Base-by-base conservation (phyloP, 768 basidiomycete genomes). In the Auriculariales sp. region DNA sequence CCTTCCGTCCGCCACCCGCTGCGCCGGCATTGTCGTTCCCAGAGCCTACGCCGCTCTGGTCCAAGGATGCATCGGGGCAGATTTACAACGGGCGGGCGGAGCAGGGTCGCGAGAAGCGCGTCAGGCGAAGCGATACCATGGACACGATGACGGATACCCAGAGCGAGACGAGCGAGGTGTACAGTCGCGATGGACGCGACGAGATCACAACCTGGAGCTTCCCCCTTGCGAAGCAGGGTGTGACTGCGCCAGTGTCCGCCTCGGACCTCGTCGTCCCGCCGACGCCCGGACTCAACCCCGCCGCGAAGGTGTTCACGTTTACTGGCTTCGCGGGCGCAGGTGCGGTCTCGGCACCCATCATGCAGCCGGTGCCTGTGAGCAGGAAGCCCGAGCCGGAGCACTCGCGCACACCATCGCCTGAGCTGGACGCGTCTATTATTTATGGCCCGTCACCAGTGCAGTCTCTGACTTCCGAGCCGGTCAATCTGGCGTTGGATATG, bases 91-190 rank as follows among this genome's bases (percentile, higher is more conserved):
- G 57, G 4, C 61, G 65, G 7, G 69, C 73, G 24, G 58, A 68
- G 3, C 85, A 90, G 64, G 88, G 88, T 15, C 71, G 87, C 49
- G 86, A 91, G 65, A 90, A 91, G 63, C 71, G 86, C 52, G 19
- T 44, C 6, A 81, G 77, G 52, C 73, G 83, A 12, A 70, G 77
- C 39, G 73, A 67, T 7, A 44, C 19, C 22, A 25, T 77, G 81
- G 3, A 63, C 59, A 46, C 55, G 51, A 15, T 25, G 19, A 15
- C 47, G 29, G 17, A 28, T n/a, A 24, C 44, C 27, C 28, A 29
- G 14, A 28, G 29, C 44, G 50, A 51, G 2, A 57, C 61, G 3
- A 51, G 54, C 3, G 62, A 61, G 17, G 56, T 57, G 1, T 61
- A 65, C 4, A 64, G 62, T 12, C 63, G 67, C 25, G 77, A 79